Evolutionary conservation across 2,329 filamentous ascomycete species (phyloP), one percentile per base, ranked within the genome.

Genomic region (Apiospora aurea): DNA sequence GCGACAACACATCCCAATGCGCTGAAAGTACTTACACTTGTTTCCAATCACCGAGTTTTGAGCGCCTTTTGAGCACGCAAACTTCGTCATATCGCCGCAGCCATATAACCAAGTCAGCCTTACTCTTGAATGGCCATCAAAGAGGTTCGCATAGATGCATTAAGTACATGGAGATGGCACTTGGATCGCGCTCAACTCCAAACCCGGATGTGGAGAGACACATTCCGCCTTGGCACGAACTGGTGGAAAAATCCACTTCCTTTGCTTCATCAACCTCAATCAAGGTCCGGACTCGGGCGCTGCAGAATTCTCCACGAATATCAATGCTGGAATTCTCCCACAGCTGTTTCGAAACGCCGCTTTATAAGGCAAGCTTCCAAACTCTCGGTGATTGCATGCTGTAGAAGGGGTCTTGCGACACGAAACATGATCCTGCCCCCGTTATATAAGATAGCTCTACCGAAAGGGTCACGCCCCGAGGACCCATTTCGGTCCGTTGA

Each of bases 241-340:
- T 18, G 29, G 18, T 41, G 57, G 57, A 24, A 38, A 64, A 64
- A 41, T n/a, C 29, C 57, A 64, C 18, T 64, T 14, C 57, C 57
- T 41, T 8, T 10, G 21, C 57, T 13, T 64, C 10, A 2, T 41
- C 18, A 41, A 41, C 34, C 34, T 13, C 8, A 13, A 64, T 14
- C 18, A 13, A 24, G 57, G 57, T 64, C 57, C 34, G 57, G 34
- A 41, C 10, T n/a, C 34, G 3, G 6, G 16, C 7, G 10, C 11
- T n/a, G 26, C 24, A 21, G 44, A 38, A 34, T 69, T 49, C n/a
- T 69, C 67, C 67, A 49, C 67, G 67, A 69, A 69, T 69, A 21
- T 49, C 34, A 44, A 38, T n/a, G 2, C 67, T 7, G 13, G 67
- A 24, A 21, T 21, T 18, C 67, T 6, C 16, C 21, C 16, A n/a